phyloP scores from a whole-genome alignment of 83 land plant species.

The Thuja plicata region DNA sequence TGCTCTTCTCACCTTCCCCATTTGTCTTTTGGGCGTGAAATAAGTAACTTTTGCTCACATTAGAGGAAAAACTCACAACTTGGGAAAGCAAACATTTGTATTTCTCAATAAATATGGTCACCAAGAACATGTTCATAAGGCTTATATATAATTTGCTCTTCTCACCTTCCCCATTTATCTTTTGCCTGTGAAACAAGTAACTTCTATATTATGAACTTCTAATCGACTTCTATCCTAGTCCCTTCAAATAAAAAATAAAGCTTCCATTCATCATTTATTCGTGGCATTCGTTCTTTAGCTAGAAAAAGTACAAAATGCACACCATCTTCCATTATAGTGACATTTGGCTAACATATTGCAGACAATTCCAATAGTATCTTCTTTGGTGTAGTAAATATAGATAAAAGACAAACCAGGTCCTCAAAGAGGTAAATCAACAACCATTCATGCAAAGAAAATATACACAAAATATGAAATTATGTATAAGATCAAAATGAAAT shows the following conservation, averaged over 20 bases:
- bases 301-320: not conserved
- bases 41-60: not conserved
- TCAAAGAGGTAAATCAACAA: not conserved
- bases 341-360: not conserved
- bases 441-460: not conserved
- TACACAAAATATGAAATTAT: no score
- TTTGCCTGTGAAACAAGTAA: not conserved
- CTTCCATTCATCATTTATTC: not conserved
- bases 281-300: not conserved
- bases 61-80: not conserved
- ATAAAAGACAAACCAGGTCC: not conserved
- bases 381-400: not conserved
- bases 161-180: not conserved
- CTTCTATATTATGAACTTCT: not conserved
- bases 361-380: not conserved
- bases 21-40: not conserved
- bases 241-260: not conserved
- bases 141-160: no score
- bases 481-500: not conserved
- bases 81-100: no score
- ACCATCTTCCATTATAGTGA: not conserved
- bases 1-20: not conserved
- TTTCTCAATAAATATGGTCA: not conserved
- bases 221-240: not conserved
- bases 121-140: not conserved